Evolutionary conservation across 1,284 basidiomycete species (phyloP), one percentile per base, ranked within the genome.

Genomic region (Hymenochaete sp.): DNA sequence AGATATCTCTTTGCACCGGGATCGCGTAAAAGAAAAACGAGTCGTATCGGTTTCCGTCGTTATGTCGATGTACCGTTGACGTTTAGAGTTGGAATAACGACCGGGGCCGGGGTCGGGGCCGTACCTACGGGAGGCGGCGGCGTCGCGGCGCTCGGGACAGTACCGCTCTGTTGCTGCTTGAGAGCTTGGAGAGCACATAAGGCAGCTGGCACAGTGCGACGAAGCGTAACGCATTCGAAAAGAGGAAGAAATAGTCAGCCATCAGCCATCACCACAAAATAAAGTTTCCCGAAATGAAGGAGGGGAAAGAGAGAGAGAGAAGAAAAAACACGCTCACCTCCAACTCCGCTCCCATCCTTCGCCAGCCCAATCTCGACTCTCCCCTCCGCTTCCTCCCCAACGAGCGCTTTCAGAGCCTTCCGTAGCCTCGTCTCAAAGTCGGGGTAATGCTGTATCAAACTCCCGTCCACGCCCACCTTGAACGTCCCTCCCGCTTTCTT

Each of bases 261-360:
- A n/a, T n/a, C n/a, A n/a, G n/a, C 22, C 44, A 28, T 43, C 53
- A 39, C 45, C 22, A 38, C 38, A 49, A 16, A 36, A 29, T 26
- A 25, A 29, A 21, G 40, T 28, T 28, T 21, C 26, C 31, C 9
- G 16, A 10, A 10, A 31, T 26, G 11, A n/a, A 40, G 26, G 3
- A 33, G 6, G n/a, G n/a, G n/a, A n/a, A n/a, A n/a, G n/a, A n/a
- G n/a, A n/a, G n/a, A n/a, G 5, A 8, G 13, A n/a, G 13, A 6
- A 35, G 21, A 35, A 19, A 5, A 6, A 35, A 5, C 6, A 35
- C 5, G 61, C 83, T 64, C 63, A 93, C 90, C 91, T 59, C 95
- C 95, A 31, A 95, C 92, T 43, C 95, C 96, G 59, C 89, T 93
- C 19, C 96, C 95, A 59, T 98, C 96, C 66, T 96, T 98, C 3